Conservation (phyloP, 2,329 filamentous ascomycete genomes). For the Elsinoe arachidis region DNA sequence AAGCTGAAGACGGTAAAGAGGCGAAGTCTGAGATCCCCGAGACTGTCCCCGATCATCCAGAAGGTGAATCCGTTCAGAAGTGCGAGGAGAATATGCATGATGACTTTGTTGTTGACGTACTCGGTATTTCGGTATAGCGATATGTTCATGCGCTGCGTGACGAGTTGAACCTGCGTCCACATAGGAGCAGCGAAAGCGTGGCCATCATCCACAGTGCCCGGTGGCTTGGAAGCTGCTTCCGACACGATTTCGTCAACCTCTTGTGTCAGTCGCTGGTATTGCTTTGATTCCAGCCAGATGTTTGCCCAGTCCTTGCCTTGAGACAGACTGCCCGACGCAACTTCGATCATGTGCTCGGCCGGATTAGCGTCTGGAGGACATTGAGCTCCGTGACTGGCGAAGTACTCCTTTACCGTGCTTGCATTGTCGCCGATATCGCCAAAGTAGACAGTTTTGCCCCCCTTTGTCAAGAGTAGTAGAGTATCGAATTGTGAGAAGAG, state of each 20-base stretch:
- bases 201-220: conserved; percentile 27
- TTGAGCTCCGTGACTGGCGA: conserved; percentile 50
- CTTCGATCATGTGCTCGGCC: conserved; percentile 64
- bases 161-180: conserved; percentile 27
- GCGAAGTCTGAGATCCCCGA: conserved; percentile 26
- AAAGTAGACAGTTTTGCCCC: conserved; percentile 77
- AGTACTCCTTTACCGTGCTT: conserved; percentile 54
- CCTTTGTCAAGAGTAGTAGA: conserved; percentile 66
- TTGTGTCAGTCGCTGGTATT: conserved; percentile 25
- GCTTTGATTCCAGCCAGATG: conserved; percentile 30
- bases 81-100: conserved; percentile 43
- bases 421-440: conserved; percentile 75
- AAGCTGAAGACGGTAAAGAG: conserved; percentile 11
- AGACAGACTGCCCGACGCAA: conserved; percentile 27
- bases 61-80: conserved; percentile 37
- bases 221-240: conserved; percentile 24
- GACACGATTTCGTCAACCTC: conserved; percentile 35
- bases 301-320: conserved; percentile 34
- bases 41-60: conserved; percentile 27
- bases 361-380: conserved; percentile 54
- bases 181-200: conserved; percentile 39
- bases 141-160: conserved; percentile 36
- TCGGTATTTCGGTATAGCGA: conserved; percentile 39
- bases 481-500: conserved; percentile 85
- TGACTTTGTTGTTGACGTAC: conserved; percentile 50